Base-by-base conservation (phyloP, 108 stramenopile genomes). In the Epipyxis sp. region DNA sequence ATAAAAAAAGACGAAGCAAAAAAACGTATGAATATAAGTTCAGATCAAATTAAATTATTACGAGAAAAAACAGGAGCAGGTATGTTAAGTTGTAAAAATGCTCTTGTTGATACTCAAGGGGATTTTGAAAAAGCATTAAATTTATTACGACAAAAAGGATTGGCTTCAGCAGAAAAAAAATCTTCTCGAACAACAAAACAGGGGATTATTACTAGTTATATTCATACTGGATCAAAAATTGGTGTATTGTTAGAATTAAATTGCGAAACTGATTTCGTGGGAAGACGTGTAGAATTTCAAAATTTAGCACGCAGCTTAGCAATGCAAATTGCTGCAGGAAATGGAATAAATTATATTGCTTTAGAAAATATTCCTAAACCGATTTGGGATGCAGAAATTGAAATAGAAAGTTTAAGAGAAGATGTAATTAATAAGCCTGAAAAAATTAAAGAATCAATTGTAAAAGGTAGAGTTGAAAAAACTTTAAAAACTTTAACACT, bases 41-140 rank as follows among this genome's bases (percentile, higher is more conserved):
- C 61, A 32, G 61, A 65, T 32, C 61, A 65, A 65, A 65, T 65
- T 32, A 65, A 65, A 65, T 32, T 32, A 32, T 65, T 65, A 65
- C 20, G 61, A 65, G 61, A 65, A 65, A 65, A 65, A 65, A 65
- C 91, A 40, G 91, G 91, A 25, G 91, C 91, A 39, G 91, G 90
- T 45, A 93, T 93, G 90, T 92, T 92, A 91, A 91, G 91, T 84
- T 93, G 92, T 82, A 92, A 92, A 79, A 92, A 90, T 86, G 88
- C 87, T 35, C 82, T 92, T 34, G 72, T 69, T 32, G 87, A 92
- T 78, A 82, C 84, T 41, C 87, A 92, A 54, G 91, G 93, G 45
- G 91, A 93, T 76, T 57, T 90, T 54, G 87, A 89, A 30, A 89
- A 84, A n/a, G 92, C 91, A 3, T 83, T 84, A 37, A 91, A 91